Conservation (phyloP, 2,329 filamentous ascomycete species). For the Penicillium verrucosum region DNA sequence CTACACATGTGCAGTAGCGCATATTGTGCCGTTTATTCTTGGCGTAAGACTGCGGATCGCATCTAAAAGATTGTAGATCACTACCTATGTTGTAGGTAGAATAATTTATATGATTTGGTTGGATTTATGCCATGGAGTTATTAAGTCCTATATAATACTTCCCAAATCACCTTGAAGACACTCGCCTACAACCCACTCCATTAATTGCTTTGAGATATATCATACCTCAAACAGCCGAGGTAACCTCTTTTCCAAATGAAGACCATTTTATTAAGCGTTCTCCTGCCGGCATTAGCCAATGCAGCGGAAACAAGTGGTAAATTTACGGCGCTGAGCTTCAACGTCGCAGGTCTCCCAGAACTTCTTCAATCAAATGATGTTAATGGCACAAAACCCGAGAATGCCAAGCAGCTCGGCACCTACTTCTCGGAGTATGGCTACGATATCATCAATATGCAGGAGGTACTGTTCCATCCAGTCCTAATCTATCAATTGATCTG, state of each 20-base stretch:
- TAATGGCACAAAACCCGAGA: conserved; percentile 59
- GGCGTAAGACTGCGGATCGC: not conserved
- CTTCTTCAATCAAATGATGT: conserved; percentile 58
- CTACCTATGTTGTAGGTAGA: not conserved
- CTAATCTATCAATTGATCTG: not conserved
- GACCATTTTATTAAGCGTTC: not conserved
- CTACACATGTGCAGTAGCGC: not conserved
- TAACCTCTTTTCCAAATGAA: conserved; percentile 5
- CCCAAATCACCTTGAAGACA: not conserved
- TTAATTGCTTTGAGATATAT: not conserved
- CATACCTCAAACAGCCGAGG: not conserved
- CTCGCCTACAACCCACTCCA: not conserved
- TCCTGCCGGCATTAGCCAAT: conserved; percentile 6
- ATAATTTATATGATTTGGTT: not conserved
- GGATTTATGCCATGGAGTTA: too few relatives aligned
- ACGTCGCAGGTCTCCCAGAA: conserved; percentile 58
- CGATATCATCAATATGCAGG: conserved; percentile 64
- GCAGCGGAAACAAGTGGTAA: conserved; percentile 35
- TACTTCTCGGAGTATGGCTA: conserved; percentile 57
- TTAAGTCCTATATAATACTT: not conserved
- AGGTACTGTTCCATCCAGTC: conserved; percentile 38
- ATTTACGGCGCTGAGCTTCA: conserved; percentile 56
- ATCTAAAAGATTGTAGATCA: not conserved
- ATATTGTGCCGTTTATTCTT: not conserved
- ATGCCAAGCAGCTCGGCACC: conserved; percentile 56